Percentiles rank a stretch among this genome's conserved stretches.
Evolutionary conservation across 306 rosid species (phyloP).

Genomic region (Dalbergia cultrata): DNA sequence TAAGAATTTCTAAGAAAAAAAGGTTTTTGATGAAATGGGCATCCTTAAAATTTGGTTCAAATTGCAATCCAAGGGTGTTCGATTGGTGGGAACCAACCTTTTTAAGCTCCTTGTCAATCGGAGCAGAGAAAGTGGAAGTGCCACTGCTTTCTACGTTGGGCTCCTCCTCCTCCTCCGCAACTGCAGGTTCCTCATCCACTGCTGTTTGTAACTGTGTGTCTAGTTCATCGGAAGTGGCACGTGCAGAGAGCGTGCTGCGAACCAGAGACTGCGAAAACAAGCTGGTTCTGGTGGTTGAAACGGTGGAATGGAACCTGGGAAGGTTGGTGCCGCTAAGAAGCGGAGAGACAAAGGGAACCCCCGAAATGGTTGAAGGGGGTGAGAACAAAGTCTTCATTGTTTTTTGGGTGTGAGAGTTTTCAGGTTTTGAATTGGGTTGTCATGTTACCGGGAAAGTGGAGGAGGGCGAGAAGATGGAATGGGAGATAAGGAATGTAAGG

Average conservation of each 20-base stretch:
- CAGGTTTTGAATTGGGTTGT: background rate
- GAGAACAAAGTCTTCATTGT: conserved; percentile 65
- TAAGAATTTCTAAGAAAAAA: background rate
- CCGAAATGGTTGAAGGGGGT: conserved; percentile 55
- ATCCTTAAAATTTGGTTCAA: background rate
- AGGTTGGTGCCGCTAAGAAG: conserved; percentile 18
- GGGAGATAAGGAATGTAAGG: conserved; percentile 52
- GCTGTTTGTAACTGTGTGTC: conserved; percentile 51
- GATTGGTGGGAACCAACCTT: conserved; percentile 56
- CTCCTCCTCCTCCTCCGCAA: conserved; percentile 49
- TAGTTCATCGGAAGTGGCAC: conserved; percentile 72
- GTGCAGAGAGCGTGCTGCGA: conserved; percentile 48
- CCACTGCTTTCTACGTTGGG: conserved; percentile 10
- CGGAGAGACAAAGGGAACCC: conserved; percentile 41
- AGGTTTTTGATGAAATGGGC: conserved; percentile 9
- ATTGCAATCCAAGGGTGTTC: conserved; percentile 8
- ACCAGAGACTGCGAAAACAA: conserved; percentile 26
- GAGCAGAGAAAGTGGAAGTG: conserved; percentile 57
- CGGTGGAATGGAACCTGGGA: conserved; percentile 14
- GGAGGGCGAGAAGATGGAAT: background rate
- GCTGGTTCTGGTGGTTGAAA: conserved; percentile 28
- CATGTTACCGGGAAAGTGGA: conserved; percentile 33
- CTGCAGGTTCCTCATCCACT: conserved; percentile 12
- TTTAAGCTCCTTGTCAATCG: conserved; percentile 86
- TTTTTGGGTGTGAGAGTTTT: background rate